phyloP scores from a whole-genome alignment of 2,329 filamentous ascomycete genomes.

The Ophiocordyceps robertsii region DNA sequence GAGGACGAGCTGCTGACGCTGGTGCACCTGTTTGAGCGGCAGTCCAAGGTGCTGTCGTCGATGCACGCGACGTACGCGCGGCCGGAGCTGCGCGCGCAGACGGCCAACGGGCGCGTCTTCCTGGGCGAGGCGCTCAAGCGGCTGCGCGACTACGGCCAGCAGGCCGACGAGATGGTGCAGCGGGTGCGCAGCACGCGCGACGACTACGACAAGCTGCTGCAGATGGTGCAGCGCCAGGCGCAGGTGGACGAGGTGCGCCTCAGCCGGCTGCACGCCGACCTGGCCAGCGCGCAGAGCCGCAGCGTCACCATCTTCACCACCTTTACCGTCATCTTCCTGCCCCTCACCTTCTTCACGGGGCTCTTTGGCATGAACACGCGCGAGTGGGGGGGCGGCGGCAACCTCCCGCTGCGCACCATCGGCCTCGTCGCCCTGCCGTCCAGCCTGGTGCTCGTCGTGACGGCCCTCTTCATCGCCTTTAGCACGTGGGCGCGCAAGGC shows the following conservation, averaged over 20 bases:
- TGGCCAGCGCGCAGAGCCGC: conserved; percentile 46
- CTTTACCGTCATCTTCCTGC: conserved; percentile 50
- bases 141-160: conserved; percentile 40
- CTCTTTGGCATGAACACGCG: conserved; percentile 52
- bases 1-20: conserved; percentile 50
- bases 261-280: conserved; percentile 47
- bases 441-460: conserved; percentile 32
- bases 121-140: conserved; percentile 37
- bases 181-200: conserved; percentile 44
- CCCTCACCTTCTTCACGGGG: conserved; percentile 51
- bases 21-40: conserved; percentile 41
- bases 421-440: conserved; percentile 33
- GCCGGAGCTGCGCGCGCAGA: conserved; percentile 24
- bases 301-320: conserved; percentile 55
- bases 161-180: conserved; percentile 42
- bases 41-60: conserved; percentile 33
- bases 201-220: conserved; percentile 51
- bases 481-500: conserved; percentile 29
- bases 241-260: conserved; percentile 53
- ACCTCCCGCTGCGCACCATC: conserved; percentile 29
- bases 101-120: conserved; percentile 34
- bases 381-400: conserved; percentile 41
- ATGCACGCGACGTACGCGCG: conserved; percentile 31
- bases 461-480: conserved; percentile 42
- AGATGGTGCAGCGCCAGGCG: conserved; percentile 54